A percentile compares a stretch with the other conserved stretches of the same genome.
Evolutionary conservation across 768 basidiomycete genomes (phyloP).

Genomic region (Strobilomyces dryophilus): DNA sequence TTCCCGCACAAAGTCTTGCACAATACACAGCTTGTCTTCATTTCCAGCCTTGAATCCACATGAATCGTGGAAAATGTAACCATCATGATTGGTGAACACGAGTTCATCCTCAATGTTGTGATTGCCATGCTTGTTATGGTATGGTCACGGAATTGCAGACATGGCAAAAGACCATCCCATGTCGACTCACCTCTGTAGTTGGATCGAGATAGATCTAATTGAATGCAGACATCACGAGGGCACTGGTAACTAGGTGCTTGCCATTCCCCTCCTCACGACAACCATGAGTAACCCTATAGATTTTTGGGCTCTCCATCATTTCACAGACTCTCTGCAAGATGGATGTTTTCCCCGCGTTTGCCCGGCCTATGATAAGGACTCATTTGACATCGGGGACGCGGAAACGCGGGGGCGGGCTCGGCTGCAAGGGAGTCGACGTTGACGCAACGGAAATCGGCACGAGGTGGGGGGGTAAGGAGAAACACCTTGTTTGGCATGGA

Average conservation of each 20-base stretch:
- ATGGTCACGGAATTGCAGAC: neutral
- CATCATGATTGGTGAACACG: neutral
- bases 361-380: neutral
- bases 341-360: neutral
- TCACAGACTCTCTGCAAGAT: neutral
- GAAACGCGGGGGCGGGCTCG: neutral
- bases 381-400: neutral
- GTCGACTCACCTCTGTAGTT: neutral
- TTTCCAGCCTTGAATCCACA: neutral
- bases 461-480: too few species aligned
- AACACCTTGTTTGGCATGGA: neutral
- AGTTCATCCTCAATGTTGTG: neutral
- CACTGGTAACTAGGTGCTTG: neutral
- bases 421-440: neutral
- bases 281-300: neutral
- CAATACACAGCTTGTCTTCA: neutral
- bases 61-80: neutral
- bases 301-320: neutral
- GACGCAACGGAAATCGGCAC: too few species aligned
- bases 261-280: neutral
- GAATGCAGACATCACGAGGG: neutral
- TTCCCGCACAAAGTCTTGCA: neutral
- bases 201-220: neutral
- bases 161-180: neutral
- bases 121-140: neutral